Conservation (phyloP, 768 basidiomycete species). For the Amanita pseudoporphyria region DNA sequence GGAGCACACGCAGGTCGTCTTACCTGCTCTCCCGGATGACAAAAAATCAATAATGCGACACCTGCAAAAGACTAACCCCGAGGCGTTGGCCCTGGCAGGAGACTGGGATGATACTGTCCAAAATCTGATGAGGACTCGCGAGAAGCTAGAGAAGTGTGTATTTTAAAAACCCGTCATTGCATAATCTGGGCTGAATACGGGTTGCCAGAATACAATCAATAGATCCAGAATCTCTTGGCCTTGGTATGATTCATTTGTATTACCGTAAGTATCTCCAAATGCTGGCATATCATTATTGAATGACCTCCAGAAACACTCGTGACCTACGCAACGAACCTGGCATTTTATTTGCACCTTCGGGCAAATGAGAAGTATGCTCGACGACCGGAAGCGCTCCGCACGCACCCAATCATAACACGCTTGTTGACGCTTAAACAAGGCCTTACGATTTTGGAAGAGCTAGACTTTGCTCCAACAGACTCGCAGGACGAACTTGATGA, state of each 20-base stretch:
- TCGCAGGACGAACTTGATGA: slow-evolving; percentile 38
- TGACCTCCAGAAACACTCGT: slow-evolving; percentile 56
- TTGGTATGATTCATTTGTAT: slow-evolving; percentile 75
- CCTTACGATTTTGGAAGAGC: slow-evolving; percentile 70
- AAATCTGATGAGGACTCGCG: slow-evolving; percentile 40
- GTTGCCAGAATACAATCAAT: slow-evolving; percentile 36
- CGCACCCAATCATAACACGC: slow-evolving; percentile 65
- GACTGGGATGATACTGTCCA: slow-evolving; percentile 73
- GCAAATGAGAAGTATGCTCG: slow-evolving; percentile 54
- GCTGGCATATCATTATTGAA: neutral
- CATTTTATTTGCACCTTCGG: slow-evolving; percentile 89
- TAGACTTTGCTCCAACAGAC: slow-evolving; percentile 58
- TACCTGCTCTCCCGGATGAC: slow-evolving; percentile 39
- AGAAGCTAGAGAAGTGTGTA: slow-evolving; percentile 46
- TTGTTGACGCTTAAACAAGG: slow-evolving; percentile 79
- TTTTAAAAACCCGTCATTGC: neutral
- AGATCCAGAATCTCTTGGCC: slow-evolving; percentile 40
- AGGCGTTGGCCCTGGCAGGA: slow-evolving; percentile 68
- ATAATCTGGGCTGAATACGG: neutral
- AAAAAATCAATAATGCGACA: slow-evolving; percentile 51
- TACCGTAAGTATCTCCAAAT: slow-evolving; percentile 55
- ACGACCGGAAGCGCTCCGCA: slow-evolving; percentile 51
- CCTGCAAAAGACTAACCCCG: slow-evolving; percentile 68
- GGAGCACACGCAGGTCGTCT: slow-evolving; percentile 26
- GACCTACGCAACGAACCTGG: slow-evolving; percentile 83